Conservation (phyloP, 345 rosid species). For the Arabidopsis thaliana region DNA sequence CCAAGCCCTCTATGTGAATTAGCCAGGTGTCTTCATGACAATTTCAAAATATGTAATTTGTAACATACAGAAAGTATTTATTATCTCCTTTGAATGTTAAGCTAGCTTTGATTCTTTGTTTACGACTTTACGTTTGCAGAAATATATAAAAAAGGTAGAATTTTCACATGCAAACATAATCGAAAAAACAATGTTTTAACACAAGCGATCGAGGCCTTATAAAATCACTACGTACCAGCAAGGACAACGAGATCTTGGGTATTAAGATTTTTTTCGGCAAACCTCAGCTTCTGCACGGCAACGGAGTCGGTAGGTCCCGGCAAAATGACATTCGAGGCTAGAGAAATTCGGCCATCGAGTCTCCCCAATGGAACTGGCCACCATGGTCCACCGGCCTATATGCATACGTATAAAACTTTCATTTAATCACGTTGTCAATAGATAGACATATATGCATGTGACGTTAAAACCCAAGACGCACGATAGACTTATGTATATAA, state of each 20-base stretch:
- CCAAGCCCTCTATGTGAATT: constrained; percentile 1
- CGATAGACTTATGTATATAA: neutral
- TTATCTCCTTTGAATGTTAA: neutral
- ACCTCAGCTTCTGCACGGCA: constrained; percentile 44
- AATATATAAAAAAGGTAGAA: neutral
- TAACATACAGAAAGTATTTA: neutral
- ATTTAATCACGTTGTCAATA: neutral
- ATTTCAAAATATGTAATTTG: neutral
- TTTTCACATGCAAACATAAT: neutral
- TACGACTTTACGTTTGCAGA: neutral
- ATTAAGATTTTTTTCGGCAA: constrained; percentile 46
- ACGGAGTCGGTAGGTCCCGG: constrained; percentile 47
- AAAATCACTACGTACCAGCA: constrained; percentile 43
- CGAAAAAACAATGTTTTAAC: neutral
- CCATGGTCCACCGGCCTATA: constrained; percentile 40
- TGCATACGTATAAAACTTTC: neutral
- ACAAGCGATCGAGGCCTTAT: neutral
- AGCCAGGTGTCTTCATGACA: constrained; percentile 1
- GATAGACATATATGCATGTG: too few species aligned
- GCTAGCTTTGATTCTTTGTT: neutral
- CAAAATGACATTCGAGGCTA: constrained; percentile 38
- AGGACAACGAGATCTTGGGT: constrained; percentile 55
- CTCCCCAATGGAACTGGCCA: constrained; percentile 46
- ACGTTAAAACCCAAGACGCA: neutral
- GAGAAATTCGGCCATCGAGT: constrained; percentile 39